Evolutionary conservation across 2,329 filamentous ascomycete species (phyloP).

Genomic region (Tolypocladium pustulatum): DNA sequence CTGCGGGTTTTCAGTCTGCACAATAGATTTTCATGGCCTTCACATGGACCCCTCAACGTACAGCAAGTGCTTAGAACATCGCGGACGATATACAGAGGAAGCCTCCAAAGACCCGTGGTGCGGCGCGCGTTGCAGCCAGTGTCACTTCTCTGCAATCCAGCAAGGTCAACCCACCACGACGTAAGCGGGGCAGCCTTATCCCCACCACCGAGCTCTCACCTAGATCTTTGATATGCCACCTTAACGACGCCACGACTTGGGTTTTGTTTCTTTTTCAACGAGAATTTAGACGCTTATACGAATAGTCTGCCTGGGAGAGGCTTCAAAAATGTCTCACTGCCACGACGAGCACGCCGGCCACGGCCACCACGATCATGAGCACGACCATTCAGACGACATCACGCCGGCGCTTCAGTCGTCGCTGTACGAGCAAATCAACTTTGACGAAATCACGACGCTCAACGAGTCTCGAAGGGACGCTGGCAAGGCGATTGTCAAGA

Average conservation of each 20-base stretch:
- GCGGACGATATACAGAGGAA: not conserved
- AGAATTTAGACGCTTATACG: not conserved
- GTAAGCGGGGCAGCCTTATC: not conserved
- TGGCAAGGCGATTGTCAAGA: conserved; percentile 69
- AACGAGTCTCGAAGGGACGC: conserved; percentile 65
- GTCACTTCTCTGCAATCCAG: not conserved
- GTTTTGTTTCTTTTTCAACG: not conserved
- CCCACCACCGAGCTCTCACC: not conserved
- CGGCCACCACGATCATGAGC: conserved; percentile 45
- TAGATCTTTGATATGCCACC: not conserved
- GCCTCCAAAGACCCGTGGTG: not conserved
- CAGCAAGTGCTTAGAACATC: not conserved
- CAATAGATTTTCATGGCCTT: not conserved
- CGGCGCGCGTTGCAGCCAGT: not conserved
- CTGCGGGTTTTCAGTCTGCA: not conserved
- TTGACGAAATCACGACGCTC: conserved; percentile 71
- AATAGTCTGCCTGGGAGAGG: not conserved
- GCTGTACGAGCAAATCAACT: conserved; percentile 86
- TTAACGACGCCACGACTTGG: not conserved
- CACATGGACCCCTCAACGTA: no score
- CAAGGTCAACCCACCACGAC: not conserved
- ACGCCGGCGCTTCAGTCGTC: conserved; percentile 84
- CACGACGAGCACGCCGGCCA: conserved; percentile 41
- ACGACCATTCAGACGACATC: conserved; percentile 88
- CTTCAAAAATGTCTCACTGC: conserved; percentile 31